Conservation (phyloP, 108 stramenopile species). For the Bacterosira constricta region DNA sequence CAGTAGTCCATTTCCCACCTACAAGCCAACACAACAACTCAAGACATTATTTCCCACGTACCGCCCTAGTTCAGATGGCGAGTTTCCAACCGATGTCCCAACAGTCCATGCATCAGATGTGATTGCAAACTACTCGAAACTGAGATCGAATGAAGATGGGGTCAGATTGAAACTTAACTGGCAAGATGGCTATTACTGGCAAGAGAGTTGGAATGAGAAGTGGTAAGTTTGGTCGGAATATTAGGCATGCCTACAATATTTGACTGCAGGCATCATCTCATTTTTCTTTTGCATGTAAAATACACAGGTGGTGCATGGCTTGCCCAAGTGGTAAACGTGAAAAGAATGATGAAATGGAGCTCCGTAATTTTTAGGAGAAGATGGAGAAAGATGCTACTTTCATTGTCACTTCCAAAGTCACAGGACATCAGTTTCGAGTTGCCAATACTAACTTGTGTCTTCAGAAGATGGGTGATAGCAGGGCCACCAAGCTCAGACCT, state of each 20-base stretch:
- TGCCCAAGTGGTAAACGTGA: neutral
- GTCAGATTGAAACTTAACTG: constrained; percentile 23
- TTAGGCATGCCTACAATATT: too few species aligned
- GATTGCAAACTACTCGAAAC: neutral
- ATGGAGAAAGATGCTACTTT: constrained; percentile 14
- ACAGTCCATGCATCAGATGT: neutral
- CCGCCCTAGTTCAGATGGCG: neutral
- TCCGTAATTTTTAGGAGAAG: constrained; percentile 7
- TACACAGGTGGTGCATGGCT: constrained; percentile 14
- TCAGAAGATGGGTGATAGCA: constrained; percentile 10
- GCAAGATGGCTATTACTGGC: constrained; percentile 25
- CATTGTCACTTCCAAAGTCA: neutral
- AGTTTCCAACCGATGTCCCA: neutral
- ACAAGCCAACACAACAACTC: too few species aligned
- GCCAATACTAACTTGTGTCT: constrained; percentile 18
- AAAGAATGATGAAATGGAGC: neutral
- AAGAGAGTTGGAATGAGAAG: too few species aligned
- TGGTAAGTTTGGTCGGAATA: too few species aligned
- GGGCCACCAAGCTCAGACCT: constrained; percentile 1
- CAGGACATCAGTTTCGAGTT: constrained; percentile 11
- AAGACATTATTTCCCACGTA: neutral
- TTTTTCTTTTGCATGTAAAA: too few species aligned
- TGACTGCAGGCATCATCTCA: too few species aligned
- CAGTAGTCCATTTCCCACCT: too few species aligned
- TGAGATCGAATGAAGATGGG: constrained; percentile 9